Evolutionary conservation across 2,329 filamentous ascomycete genomes (phyloP).

Genomic region (Colletotrichum eremochloae): DNA sequence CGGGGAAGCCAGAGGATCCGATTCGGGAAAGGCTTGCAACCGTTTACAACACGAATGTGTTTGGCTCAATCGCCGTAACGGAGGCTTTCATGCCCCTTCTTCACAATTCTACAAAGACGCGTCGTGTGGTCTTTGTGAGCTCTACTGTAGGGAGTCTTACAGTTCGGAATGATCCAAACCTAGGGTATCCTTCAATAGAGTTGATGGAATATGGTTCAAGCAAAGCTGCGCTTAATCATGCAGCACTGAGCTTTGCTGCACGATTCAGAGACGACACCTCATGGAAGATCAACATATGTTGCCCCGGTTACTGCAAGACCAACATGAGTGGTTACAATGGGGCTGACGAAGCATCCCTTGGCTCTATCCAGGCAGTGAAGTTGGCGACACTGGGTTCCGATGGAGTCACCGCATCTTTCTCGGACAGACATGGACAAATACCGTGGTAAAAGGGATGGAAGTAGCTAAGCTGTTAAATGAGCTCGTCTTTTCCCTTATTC

Average conservation of each 20-base stretch:
- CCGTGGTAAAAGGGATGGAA: not conserved
- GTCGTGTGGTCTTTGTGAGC: constrained; percentile 29
- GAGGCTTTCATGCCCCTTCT: constrained; percentile 54
- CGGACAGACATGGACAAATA: constrained; percentile 16
- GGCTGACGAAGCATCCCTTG: constrained; percentile 27
- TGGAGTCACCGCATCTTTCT: constrained; percentile 22
- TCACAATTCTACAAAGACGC: constrained; percentile 41
- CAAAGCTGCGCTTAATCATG: constrained; percentile 36
- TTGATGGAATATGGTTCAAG: constrained; percentile 29
- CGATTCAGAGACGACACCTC: constrained; percentile 4
- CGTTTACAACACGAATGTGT: constrained; percentile 72
- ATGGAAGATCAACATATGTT: constrained; percentile 38
- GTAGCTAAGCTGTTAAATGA: no score
- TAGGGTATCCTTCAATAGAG: not conserved
- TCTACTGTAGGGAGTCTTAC: constrained; percentile 29
- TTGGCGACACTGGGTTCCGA: constrained; percentile 30
- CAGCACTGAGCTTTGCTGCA: constrained; percentile 27
- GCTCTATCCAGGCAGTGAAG: constrained; percentile 28
- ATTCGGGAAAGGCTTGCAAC: constrained; percentile 61
- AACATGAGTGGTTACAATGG: constrained; percentile 28
- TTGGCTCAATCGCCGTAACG: constrained; percentile 68
- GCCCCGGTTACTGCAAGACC: constrained; percentile 34
- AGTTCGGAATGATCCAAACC: constrained; percentile 12
- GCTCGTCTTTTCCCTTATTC: not conserved
- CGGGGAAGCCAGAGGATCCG: constrained; percentile 66